Evolutionary conservation across 352 stramenopile genomes (phyloP).

Genomic region (Globisporangium acanthophoron): DNA sequence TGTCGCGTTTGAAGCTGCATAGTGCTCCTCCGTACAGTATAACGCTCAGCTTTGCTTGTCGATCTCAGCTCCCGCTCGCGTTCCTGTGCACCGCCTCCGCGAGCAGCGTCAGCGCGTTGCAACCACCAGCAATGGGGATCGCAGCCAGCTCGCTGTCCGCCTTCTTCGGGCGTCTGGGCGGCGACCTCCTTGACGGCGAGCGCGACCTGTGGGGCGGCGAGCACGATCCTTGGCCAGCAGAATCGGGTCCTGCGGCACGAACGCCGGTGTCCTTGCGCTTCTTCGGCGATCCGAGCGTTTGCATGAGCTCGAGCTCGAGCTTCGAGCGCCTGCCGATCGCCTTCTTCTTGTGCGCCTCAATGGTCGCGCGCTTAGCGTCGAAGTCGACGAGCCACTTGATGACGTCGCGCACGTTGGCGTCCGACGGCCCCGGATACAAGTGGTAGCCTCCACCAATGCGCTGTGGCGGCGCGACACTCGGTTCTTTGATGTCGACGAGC

Average conservation of each 20-base stretch:
- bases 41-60: not conserved
- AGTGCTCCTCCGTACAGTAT: not conserved
- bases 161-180: not conserved
- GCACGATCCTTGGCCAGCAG: not conserved
- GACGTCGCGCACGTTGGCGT: constrained; percentile 29
- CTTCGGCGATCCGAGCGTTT: constrained; percentile 12
- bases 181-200: constrained; percentile 5
- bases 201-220: constrained; percentile 2
- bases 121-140: not conserved
- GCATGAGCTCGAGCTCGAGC: constrained; percentile 35
- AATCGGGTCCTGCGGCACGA: not conserved
- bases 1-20: too few species aligned
- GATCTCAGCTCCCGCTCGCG: not conserved
- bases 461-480: constrained; percentile 23
- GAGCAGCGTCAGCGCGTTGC: constrained; percentile 2
- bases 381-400: constrained; percentile 41
- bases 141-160: not conserved
- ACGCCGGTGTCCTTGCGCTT: constrained; percentile 2
- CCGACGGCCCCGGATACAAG: constrained; percentile 25
- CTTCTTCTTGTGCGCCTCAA: constrained; percentile 21
- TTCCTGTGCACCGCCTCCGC: not conserved
- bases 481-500: constrained; percentile 25
- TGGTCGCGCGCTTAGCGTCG: constrained; percentile 21
- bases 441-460: constrained; percentile 33
- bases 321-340: constrained; percentile 17